These are phyloP conservation scores for Skeletonema potamos DNA, from an alignment of 108 stramenopile genomes.

Conservation along the genomic window DNA sequence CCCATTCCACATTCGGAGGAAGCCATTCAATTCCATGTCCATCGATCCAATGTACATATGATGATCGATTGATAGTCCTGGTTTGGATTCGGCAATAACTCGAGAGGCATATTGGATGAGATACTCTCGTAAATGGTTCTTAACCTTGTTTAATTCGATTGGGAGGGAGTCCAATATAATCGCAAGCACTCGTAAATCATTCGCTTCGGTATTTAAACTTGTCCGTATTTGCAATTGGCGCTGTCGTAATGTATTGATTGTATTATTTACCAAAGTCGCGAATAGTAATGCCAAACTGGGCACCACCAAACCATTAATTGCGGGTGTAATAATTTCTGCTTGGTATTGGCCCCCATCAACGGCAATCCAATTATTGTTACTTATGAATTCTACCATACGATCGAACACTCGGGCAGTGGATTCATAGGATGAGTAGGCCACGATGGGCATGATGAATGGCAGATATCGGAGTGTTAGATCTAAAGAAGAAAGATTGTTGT, in stretches of 20 bases:
- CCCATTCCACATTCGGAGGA: constrained; percentile 45
- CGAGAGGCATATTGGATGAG: constrained; percentile 60
- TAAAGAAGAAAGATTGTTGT: too few relatives aligned
- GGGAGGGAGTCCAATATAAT: constrained; percentile 58
- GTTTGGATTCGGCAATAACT: constrained; percentile 62
- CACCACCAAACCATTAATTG: constrained; percentile 60
- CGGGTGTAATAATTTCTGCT: constrained; percentile 59
- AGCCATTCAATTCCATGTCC: constrained; percentile 68
- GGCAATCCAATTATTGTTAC: constrained; percentile 54
- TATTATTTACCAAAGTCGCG: constrained; percentile 53
- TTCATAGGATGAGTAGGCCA: constrained; percentile 45
- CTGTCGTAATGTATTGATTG: constrained; percentile 51
- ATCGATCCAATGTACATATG: constrained; percentile 46
- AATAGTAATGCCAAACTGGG: constrained; percentile 53
- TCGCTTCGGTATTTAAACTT: constrained; percentile 66
- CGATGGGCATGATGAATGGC: constrained; percentile 36
- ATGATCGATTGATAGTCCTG: constrained; percentile 23
- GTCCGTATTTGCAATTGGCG: constrained; percentile 64
- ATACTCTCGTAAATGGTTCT: constrained; percentile 48
- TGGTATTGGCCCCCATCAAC: constrained; percentile 79
- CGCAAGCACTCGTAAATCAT: constrained; percentile 56
- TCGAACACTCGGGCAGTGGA: constrained; percentile 33
- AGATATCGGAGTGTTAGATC: constrained; percentile 20
- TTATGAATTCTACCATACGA: constrained; percentile 25
- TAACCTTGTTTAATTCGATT: not conserved